Percentiles rank a stretch among this genome's conserved stretches.
Evolutionary conservation across 2,329 filamentous ascomycete species (phyloP).

Genomic region (Talaromyces atroroseus): DNA sequence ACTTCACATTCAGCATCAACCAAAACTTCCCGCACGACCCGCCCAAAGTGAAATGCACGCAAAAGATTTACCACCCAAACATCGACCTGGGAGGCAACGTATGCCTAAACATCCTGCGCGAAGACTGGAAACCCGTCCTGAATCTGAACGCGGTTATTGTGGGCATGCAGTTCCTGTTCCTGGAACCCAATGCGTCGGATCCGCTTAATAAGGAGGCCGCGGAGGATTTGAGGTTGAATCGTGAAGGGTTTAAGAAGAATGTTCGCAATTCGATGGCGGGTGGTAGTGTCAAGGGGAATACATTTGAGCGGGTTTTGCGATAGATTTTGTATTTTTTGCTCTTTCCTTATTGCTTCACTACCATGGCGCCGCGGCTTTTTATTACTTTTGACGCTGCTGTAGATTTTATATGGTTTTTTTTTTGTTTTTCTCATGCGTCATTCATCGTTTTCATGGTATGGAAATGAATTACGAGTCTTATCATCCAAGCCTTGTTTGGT

Average conservation of each 20-base stretch:
- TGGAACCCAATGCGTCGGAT: constrained; percentile 94
- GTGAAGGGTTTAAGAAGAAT: constrained; percentile 87
- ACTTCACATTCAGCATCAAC: constrained; percentile 87
- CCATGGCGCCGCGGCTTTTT: constrained; percentile 2
- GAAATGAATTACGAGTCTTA: too few species aligned
- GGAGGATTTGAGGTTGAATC: constrained; percentile 78
- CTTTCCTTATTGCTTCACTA: background rate
- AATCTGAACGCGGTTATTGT: constrained; percentile 96
- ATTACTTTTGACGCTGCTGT: background rate
- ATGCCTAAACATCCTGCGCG: constrained; percentile 91
- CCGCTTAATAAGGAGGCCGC: constrained; percentile 98
- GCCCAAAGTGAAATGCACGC: constrained; percentile 91
- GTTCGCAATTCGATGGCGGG: constrained; percentile 80
- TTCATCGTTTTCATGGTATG: background rate
- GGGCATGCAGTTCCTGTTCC: constrained; percentile 92
- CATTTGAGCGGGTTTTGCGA: constrained; percentile 74
- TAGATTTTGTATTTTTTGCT: constrained; percentile 29
- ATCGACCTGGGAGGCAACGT: constrained; percentile 98
- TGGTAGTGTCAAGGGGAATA: constrained; percentile 64
- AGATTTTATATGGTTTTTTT: background rate
- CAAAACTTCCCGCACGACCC: constrained; percentile 96
- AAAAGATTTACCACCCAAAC: constrained; percentile 99
- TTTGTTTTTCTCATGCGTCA: background rate
- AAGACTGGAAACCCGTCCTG: constrained; percentile 98
- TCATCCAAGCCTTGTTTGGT: too few species aligned